Percentiles rank a stretch among this genome's conserved stretches.
Conservation (phyloP, 2,329 filamentous ascomycete species). For the Alternaria ventricosa region DNA sequence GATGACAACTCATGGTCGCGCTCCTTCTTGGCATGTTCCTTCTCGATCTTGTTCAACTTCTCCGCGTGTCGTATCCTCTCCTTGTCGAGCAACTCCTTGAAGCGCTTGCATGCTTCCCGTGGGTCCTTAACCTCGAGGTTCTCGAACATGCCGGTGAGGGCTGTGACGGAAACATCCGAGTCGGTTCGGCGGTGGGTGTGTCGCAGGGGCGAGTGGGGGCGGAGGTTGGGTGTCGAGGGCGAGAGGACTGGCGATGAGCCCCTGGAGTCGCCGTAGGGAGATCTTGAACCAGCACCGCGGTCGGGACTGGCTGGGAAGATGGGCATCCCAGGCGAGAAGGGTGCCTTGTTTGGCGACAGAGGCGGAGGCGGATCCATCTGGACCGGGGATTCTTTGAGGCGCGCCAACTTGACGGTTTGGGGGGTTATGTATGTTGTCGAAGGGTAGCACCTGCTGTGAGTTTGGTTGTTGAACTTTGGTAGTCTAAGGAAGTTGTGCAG, state of each 20-base stretch:
- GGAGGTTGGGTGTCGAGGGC: constrained; percentile 43
- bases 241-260: constrained; percentile 23
- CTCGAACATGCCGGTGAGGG: constrained; percentile 74
- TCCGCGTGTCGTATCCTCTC: constrained; percentile 47
- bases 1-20: constrained; percentile 32
- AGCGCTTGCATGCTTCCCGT: constrained; percentile 52
- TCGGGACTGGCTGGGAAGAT: constrained; percentile 69
- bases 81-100: constrained; percentile 53
- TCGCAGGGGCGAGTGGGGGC: constrained; percentile 48
- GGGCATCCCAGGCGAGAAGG: constrained; percentile 63
- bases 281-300: constrained; percentile 61
- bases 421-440: constrained; percentile 10
- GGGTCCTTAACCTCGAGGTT: constrained; percentile 63
- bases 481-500: constrained; percentile 17
- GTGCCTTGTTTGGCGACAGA: constrained; percentile 54
- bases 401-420: constrained; percentile 46
- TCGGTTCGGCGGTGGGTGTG: constrained; percentile 37
- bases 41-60: constrained; percentile 56
- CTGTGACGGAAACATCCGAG: constrained; percentile 49
- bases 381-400: constrained; percentile 46
- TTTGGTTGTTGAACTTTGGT: constrained; percentile 9
- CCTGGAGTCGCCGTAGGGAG: constrained; percentile 34
- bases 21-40: constrained; percentile 68
- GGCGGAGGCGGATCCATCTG: constrained; percentile 48
- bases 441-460: constrained; percentile 6